Conservation (phyloP, 805 yeast species). For the Aciculoconidium aculeatum region DNA sequence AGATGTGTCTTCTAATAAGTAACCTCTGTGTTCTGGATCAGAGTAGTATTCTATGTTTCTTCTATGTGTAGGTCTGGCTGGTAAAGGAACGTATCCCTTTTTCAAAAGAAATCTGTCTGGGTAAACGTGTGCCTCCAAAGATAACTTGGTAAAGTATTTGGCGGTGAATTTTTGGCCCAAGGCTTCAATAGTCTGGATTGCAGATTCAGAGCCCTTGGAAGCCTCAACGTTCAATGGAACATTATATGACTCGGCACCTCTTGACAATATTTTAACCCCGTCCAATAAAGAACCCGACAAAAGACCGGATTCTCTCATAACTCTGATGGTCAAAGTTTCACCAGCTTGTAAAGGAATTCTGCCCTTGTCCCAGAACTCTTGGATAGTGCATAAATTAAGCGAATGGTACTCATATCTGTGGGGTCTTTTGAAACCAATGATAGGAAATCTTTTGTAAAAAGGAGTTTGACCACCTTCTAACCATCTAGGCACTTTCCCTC, state of each 20-base stretch:
- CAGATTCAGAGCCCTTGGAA: conserved; percentile 68
- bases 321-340: conserved; percentile 66
- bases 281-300: conserved; percentile 65
- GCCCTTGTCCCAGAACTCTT: conserved; percentile 62
- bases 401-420: conserved; percentile 48
- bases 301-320: conserved; percentile 70
- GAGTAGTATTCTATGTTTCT: conserved; percentile 78
- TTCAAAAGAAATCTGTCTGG: conserved; percentile 66
- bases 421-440: conserved; percentile 75
- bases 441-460: conserved; percentile 75
- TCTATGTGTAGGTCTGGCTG: conserved; percentile 79
- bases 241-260: conserved; percentile 45
- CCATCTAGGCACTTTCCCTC: conserved; percentile 86
- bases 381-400: conserved; percentile 64
- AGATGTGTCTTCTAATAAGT: conserved; percentile 43
- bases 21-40: conserved; percentile 68
- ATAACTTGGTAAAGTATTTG: conserved; percentile 56
- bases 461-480: conserved; percentile 99
- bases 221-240: conserved; percentile 75
- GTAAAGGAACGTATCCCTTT: conserved; percentile 76
- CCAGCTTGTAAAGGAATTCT: conserved; percentile 54
- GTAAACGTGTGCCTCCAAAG: conserved; percentile 67
- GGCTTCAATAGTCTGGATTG: conserved; percentile 65
- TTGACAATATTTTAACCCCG: conserved; percentile 79
- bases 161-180: conserved; percentile 74